Percentiles rank a stretch among this genome's conserved stretches.
Evolutionary conservation across 305 asterid species (phyloP).

Genomic region (Solanum aculeatissimum): DNA sequence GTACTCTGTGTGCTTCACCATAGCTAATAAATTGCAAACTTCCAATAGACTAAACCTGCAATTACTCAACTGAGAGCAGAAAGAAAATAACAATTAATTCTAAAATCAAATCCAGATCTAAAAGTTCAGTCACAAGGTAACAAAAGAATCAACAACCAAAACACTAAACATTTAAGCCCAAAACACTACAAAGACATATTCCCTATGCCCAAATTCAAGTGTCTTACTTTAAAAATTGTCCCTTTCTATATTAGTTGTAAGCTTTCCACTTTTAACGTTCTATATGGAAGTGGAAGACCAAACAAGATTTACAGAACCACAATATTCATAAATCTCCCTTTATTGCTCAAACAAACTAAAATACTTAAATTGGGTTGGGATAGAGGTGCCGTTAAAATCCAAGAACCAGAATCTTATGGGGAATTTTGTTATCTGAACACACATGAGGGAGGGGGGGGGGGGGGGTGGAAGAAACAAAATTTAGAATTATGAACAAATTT

Average conservation of each 20-base stretch:
- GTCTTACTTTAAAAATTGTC: not conserved
- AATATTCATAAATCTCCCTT: not conserved
- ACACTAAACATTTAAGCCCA: not conserved
- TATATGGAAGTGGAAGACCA: not conserved
- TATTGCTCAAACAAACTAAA: not conserved
- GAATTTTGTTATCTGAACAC: not conserved
- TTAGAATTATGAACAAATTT: not conserved
- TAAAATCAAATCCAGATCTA: not conserved
- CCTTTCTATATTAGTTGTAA: not conserved
- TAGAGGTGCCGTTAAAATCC: not conserved
- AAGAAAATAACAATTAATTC: not conserved
- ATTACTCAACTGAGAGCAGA: not conserved
- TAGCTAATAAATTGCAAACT: constrained; percentile 13
- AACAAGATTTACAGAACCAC: not conserved
- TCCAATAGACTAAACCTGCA: not conserved
- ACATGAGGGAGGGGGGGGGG: not conserved
- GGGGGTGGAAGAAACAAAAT: not conserved
- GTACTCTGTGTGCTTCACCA: constrained; percentile 63
- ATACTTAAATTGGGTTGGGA: not conserved
- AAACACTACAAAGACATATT: not conserved
- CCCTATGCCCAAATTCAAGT: not conserved
- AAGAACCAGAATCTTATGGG: not conserved
- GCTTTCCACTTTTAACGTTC: not conserved
- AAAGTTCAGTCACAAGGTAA: not conserved
- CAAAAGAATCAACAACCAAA: not conserved